Evolutionary conservation across 2,329 filamentous ascomycete species (phyloP).

Genomic region (Teratosphaeria viscida): DNA sequence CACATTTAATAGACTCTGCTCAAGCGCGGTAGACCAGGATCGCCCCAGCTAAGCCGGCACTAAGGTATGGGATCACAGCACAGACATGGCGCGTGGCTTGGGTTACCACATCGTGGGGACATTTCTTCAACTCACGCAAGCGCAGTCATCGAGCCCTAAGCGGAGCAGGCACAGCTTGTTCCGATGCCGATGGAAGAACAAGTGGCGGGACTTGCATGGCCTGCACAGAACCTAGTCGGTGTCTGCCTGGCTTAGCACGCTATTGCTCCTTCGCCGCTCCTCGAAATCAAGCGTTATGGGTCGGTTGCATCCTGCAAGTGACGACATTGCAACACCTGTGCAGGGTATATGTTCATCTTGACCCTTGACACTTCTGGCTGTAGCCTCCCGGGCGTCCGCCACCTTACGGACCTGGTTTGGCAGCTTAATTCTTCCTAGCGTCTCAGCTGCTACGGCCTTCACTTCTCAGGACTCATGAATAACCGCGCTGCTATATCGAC

Average conservation of each 20-base stretch:
- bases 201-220: slow-evolving; percentile 3
- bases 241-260: not conserved
- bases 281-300: not conserved
- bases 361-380: not conserved
- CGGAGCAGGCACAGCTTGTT: not conserved
- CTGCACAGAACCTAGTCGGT: not conserved
- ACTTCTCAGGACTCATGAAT: not conserved
- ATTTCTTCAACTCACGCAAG: not conserved
- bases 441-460: not conserved
- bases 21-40: not conserved
- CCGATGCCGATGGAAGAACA: not conserved
- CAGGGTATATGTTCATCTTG: not conserved
- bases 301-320: not conserved
- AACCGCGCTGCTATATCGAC: not conserved
- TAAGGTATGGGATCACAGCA: slow-evolving; percentile 4
- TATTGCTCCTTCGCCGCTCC: not conserved
- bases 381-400: slow-evolving; percentile 1
- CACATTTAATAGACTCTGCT: not conserved
- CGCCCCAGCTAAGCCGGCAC: not conserved
- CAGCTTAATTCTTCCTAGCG: not conserved
- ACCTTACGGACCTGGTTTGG: not conserved
- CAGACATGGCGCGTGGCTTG: slow-evolving; percentile 3
- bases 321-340: not conserved
- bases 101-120: slow-evolving; percentile 2
- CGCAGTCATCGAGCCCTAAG: not conserved